These are phyloP conservation scores for Punctularia strigosozonata DNA, from an alignment of 768 basidiomycete genomes.

Conservation along the genomic window DNA sequence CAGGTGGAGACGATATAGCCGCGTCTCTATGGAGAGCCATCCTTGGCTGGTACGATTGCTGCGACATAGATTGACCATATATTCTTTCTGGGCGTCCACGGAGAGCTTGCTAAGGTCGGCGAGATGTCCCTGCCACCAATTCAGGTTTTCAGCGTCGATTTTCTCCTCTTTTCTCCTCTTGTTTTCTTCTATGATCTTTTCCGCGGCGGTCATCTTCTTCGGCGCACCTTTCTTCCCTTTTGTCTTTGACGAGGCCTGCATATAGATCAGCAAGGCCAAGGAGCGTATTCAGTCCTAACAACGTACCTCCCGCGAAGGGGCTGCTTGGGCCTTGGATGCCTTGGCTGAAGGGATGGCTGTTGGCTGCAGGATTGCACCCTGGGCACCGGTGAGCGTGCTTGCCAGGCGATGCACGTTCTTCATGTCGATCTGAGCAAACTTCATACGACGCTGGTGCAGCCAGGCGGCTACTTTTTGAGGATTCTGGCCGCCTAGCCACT, in stretches of 20 bases:
- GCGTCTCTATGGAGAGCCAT: slow-evolving; percentile 36
- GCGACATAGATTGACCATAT: slow-evolving; percentile 27
- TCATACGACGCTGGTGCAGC: slow-evolving; percentile 25
- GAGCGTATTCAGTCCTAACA: slow-evolving; percentile 1
- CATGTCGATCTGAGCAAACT: slow-evolving; percentile 47
- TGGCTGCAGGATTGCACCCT: slow-evolving; percentile 37
- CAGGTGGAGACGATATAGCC: slow-evolving; percentile 40
- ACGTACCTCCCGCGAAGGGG: slow-evolving; percentile 1
- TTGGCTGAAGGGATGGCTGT: slow-evolving; percentile 38
- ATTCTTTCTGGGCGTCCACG: slow-evolving; percentile 19
- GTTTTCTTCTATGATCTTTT: not conserved
- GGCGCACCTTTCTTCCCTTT: not conserved
- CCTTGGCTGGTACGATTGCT: slow-evolving; percentile 32
- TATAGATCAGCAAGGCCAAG: no score
- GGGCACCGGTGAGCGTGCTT: slow-evolving; percentile 51
- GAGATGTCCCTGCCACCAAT: slow-evolving; percentile 46
- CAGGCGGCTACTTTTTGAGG: slow-evolving; percentile 19
- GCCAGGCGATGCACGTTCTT: slow-evolving; percentile 43
- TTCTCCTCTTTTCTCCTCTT: not conserved
- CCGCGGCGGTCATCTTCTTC: not conserved
- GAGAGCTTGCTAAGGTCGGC: slow-evolving; percentile 22
- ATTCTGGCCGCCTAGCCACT: slow-evolving; percentile 38
- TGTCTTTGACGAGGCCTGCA: not conserved
- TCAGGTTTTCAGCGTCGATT: not conserved
- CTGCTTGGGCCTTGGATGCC: slow-evolving; percentile 6